Base-by-base conservation (phyloP, 208 protist genomes). In the Kentomonas sorsogonicus region DNA sequence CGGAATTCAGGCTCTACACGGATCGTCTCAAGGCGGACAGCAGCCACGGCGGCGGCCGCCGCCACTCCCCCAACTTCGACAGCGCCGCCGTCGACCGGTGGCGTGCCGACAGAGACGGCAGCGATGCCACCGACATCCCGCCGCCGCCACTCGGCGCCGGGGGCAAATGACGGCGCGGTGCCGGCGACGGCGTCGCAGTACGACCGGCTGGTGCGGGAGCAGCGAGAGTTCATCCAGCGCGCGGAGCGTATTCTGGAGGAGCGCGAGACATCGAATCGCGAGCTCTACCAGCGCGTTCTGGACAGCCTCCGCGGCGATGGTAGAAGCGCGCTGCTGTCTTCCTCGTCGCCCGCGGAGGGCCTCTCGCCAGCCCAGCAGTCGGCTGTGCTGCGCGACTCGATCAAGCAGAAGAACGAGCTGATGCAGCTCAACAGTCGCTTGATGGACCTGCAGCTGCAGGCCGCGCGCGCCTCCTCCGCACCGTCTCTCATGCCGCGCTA, bases 341-440 rank as follows among this genome's bases (percentile, higher is more conserved):
- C n/a, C n/a, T n/a, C n/a, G n/a, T n/a, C n/a, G n/a, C n/a, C n/a
- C 2, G 29, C 39, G 60, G 48, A 47, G 9, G 77, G 77, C 1
- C 56, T 90, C 26, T 74, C 57, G 16, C 64, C 80, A 3, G 58
- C 72, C 20, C 77, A 93, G 40, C 83, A 90, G 63, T 53, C 83
- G 13, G 53, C 77, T 44, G 59, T 93, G 18, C 43, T 93, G 25
- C 77, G 72, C 31, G 60, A 73, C 38, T 77, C 74, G 1, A 73
- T 93, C 41, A 67, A 83, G 53, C 83, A 93, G 63, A 77, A 80
- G 31, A 80, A 86, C 50, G 70, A 83, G 38, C 61, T 93, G 10
- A 53, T 89, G 55, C 58, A 56, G 6, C 66, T 90, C 15, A 93
- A 89, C 55, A 67, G 77, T 16, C 62, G 89, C 26, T 66, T 93